Evolutionary conservation across 116 monocot genomes (phyloP), one percentile per base, ranked within the genome.

Genomic region (Zostera marina): DNA sequence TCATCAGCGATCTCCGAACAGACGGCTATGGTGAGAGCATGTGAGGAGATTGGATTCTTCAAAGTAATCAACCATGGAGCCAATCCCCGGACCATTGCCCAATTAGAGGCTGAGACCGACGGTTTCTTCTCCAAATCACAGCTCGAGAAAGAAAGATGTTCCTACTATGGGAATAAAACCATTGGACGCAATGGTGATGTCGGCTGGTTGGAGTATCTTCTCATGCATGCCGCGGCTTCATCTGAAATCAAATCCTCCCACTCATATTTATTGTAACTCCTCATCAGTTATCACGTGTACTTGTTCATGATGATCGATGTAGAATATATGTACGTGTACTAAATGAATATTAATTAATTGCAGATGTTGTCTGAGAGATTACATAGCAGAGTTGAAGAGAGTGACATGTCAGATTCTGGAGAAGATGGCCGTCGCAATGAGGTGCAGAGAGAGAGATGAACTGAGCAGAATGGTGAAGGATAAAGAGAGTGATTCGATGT

Each of bases 141-240:
- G 66, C 22, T 11, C 3, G 75, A 85, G 45, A 85, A 85, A 70
- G 85, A 81, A 9, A 61, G 22, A 9, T 58, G 81, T 1, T 77
- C 68, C 9, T 77, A 77, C 9, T 85, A 85, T 22, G 85, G 85
- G 1, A 85, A 54, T 61, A 81, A 77, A 67, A 74, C 16, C 46
- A 85, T 85, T 22, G 81, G 85, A 11, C 17, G 41, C 7, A 80
- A 77, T 65, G 85, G 85, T 13, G 85, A 85, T 40, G 54, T 81
- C 7, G 85, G 85, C 4, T 85, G 85, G 85, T 19, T 85, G 17
- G 85, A 85, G 60, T 85, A 81, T 62, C 85, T 85, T 53, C 69
- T 85, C 46, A 54, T 81, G 22, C 62, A 77, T 49, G 49, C 20
- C 49, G 20, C 15, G 8, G 12, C 19, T 20, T 8, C n/a, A n/a